Base-by-base conservation (phyloP, 2,329 filamentous ascomycete genomes). In the Aspergillus chevalieri region DNA sequence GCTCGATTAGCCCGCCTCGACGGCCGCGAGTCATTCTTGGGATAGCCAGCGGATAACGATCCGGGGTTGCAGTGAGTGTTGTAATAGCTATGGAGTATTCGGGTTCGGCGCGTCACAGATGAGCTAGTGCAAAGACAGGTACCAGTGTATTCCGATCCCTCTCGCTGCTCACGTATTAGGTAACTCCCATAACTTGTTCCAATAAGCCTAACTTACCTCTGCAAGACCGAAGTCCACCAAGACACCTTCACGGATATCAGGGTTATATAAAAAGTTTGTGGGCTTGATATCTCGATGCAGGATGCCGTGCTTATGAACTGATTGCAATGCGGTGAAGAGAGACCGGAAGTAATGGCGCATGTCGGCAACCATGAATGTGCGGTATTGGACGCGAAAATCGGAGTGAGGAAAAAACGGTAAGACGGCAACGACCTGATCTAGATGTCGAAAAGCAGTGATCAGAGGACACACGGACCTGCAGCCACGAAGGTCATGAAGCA, bases 181-280 rank as follows among this genome's bases (percentile, higher is more conserved):
- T 8, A n/a, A n/a, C n/a, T 26, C 19, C n/a, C 22, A 41, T 24
- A 12, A 12, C 19, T 38, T 42, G 34, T 10, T 12, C 15, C 17
- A 12, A 41, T 21, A 19, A 22, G 4, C 19, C 38, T 43, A 48
- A 50, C 62, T 50, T 62, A 74, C 72, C 73, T 98, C 93, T 33
- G 93, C 93, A 14, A 98, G 80, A n/a, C 93, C 93, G 73, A 98
- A 98, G 65, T 98, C 93, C n/a, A 98, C 93, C 0, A 98, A 80
- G 2, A 98, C 92, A 38, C 93, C 93, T 48, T 88, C 84, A 60
- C 85, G 82, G 9, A 69, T 53, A 24, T 82, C 74, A 0, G 89
- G 88, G 56, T 95, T 89, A 72, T 97, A 97, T 36, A 97, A 79
- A 61, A 97, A 97, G 65, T 97, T 97, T 67, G 94, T 98, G 5